Evolutionary conservation across 2,329 filamentous ascomycete genomes (phyloP), one percentile per base, ranked within the genome.

Genomic region (Fusarium mundagurra): DNA sequence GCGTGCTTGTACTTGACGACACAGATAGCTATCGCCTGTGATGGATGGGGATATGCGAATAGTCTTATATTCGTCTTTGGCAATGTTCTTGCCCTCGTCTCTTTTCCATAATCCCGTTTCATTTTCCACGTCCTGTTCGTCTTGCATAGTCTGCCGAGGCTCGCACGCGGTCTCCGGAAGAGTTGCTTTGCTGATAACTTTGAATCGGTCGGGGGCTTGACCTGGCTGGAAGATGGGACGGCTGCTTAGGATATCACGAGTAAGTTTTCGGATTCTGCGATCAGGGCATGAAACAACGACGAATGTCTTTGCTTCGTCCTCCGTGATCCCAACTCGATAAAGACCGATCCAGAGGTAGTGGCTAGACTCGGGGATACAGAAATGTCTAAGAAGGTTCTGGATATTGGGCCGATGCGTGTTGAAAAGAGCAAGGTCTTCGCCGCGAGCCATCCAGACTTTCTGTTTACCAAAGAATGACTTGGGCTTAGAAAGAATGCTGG

Each of bases 191-290:
- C 29, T 50, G 14, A 50, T 18, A 7, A 50, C 47, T 18, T 50
- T 50, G 29, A 50, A 50, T 0, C 29, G 14, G 7, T n/a, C 10
- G 0, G 31, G 47, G 0, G 29, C 20, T 18, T 13, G 0, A 18
- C 47, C 47, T 12, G 47, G 29, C 3, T 50, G 47, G 7, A 50
- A 50, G 2, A 50, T 17, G 0, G 47, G 47, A 0, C 14, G 31
- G 10, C 47, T 18, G 5, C 29, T n/a, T 0, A 50, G 5, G 0
- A 50, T 3, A 6, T 50, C 29, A 0, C 29, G 29, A 0, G 47
- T 50, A 6, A 50, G 20, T 22, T 13, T 50, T 0, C 47, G 10
- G 7, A 50, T 33, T 1, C 20, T n/a, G 29, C 47, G 29, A n/a
- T 50, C 22, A 16, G 0, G 31, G 20, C 47, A 50, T 5, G 47